Conservation (phyloP, 2,329 filamentous ascomycete species). For the Alternaria gansuensis region DNA sequence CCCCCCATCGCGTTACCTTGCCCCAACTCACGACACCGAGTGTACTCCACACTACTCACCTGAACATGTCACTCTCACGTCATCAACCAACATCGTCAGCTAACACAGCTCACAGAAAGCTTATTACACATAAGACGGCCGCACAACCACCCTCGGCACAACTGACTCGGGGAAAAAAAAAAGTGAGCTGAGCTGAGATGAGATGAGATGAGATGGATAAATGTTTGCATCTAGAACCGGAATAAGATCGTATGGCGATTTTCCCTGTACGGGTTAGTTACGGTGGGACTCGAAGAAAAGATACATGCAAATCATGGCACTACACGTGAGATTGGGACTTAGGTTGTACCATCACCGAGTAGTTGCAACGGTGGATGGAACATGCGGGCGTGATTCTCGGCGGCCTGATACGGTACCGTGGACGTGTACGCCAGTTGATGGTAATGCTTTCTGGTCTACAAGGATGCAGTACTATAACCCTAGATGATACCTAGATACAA, state of each 20-base stretch:
- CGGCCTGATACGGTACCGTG: not conserved
- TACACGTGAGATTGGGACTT: not conserved
- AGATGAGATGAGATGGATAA: not conserved
- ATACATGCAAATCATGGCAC: not conserved
- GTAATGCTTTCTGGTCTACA: not conserved
- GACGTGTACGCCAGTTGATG: not conserved
- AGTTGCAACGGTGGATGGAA: not conserved
- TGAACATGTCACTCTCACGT: conserved; percentile 7
- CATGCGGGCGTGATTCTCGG: not conserved
- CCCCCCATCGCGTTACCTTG: too few relatives aligned
- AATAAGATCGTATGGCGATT: not conserved
- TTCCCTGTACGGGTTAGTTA: not conserved
- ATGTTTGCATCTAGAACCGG: not conserved
- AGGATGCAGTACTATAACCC: not conserved
- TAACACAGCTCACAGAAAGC: conserved; percentile 5
- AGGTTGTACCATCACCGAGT: not conserved
- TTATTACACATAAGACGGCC: not conserved
- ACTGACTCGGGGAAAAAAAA: not conserved
- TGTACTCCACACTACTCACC: not conserved
- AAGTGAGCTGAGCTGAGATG: not conserved
- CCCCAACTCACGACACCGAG: not conserved
- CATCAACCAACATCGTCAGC: conserved; percentile 26
- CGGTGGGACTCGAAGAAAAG: not conserved
- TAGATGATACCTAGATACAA: not conserved
- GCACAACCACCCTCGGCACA: not conserved